Evolutionary conservation across 495 filamentous ascomycete species (phyloP).

Genomic region (Aspergillus carlsbadensis): DNA sequence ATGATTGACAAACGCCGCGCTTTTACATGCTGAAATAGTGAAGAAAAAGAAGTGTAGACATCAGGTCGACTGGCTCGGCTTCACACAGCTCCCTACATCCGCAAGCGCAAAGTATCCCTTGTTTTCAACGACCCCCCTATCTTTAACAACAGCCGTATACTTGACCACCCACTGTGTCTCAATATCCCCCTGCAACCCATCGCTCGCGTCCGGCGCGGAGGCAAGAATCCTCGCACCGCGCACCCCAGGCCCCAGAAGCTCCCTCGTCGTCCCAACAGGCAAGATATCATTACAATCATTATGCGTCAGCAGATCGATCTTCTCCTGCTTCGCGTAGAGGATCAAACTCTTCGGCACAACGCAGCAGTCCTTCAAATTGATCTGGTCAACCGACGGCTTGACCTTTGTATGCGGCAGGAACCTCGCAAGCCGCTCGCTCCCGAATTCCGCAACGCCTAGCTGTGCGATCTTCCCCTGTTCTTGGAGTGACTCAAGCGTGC

Average conservation of each 20-base stretch:
- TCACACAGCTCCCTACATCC: constrained; percentile 54
- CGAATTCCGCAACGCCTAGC: constrained; percentile 88
- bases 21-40: constrained; percentile 14
- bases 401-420: constrained; percentile 65
- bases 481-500: constrained; percentile 71
- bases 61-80: constrained; percentile 21
- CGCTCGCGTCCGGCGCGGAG: constrained; percentile 41
- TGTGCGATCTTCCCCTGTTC: constrained; percentile 65
- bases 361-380: constrained; percentile 96
- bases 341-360: constrained; percentile 89
- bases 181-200: constrained; percentile 68
- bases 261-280: constrained; percentile 76
- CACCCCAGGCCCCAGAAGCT: constrained; percentile 68
- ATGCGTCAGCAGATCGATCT: constrained; percentile 88
- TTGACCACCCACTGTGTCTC: constrained; percentile 93
- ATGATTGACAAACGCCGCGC: constrained; percentile 4
- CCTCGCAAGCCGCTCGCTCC: constrained; percentile 71
- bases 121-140: constrained; percentile 96
- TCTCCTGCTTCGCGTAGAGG: constrained; percentile 76
- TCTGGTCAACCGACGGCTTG: constrained; percentile 86
- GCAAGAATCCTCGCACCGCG: constrained; percentile 67
- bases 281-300: constrained; percentile 92
- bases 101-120: constrained; percentile 95
- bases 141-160: constrained; percentile 95
- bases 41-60: constrained; percentile 9